phyloP scores from a whole-genome alignment of 352 stramenopile genomes.

The Pythium aristosporum region DNA sequence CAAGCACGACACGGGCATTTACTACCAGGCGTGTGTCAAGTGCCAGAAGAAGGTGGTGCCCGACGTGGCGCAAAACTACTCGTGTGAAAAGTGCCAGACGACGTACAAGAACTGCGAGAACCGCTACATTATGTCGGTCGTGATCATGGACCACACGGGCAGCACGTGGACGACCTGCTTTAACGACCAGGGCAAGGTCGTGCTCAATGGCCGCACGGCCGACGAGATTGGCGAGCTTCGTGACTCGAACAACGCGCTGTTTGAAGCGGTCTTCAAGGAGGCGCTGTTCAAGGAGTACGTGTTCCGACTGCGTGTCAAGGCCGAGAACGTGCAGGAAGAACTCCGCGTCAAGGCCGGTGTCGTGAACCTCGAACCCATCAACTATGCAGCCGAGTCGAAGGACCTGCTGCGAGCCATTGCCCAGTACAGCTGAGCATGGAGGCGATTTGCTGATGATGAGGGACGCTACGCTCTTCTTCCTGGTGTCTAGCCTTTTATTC shows the following conservation, averaged over 20 bases:
- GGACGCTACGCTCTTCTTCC: too few relatives aligned
- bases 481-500: background rate
- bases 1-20: constrained; percentile 92
- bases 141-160: constrained; percentile 92
- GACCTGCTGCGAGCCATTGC: constrained; percentile 93
- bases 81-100: constrained; percentile 96
- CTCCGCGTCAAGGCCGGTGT: constrained; percentile 93
- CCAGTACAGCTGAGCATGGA: constrained; percentile 65
- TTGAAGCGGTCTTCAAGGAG: constrained; percentile 93
- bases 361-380: constrained; percentile 89
- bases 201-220: constrained; percentile 90
- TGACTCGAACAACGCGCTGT: constrained; percentile 84
- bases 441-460: background rate
- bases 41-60: constrained; percentile 92
- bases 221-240: constrained; percentile 91
- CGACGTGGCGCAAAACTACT: constrained; percentile 93
- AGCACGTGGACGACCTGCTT: constrained; percentile 96
- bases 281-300: constrained; percentile 90
- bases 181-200: constrained; percentile 94
- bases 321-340: constrained; percentile 96
- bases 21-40: constrained; percentile 87
- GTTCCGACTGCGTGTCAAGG: constrained; percentile 91
- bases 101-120: constrained; percentile 93
- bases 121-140: constrained; percentile 95
- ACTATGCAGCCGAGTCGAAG: constrained; percentile 92